Evolutionary conservation across 345 rosid genomes (phyloP), one percentile per base, ranked within the genome.

Genomic region (Ceriops decandra): DNA sequence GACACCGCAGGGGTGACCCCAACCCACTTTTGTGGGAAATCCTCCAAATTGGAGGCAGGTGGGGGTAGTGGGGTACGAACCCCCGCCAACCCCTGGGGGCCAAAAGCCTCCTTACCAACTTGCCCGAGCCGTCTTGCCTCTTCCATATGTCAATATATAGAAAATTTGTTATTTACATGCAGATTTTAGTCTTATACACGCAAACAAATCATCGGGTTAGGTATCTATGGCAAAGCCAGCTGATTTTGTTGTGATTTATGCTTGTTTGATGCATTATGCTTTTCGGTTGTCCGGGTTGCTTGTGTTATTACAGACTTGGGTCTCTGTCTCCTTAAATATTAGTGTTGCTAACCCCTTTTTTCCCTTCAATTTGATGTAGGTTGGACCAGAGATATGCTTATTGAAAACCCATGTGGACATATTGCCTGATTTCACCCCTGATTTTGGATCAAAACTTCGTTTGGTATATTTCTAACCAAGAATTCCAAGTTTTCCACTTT

Each of bases 321-420:
- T 56, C 59, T 56, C 17, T n/a, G 57, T 53, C 28, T 5, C 6
- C 3, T 24, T 56, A 21, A 21, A 4, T 24, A 9, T 24, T 54
- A 26, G 11, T 54, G 59, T 54, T 22, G 30, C 30, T 28, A 11
- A 28, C 20, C 47, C 19, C 17, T 11, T 2, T n/a, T 57, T 2
- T 19, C 58, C 32, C 47, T 42, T 30, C 33, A 20, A 15, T 31
- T 51, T 20, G 21, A 7, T 83, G 80, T 72, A 93, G 98, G 96
- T 91, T 78, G 98, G 98, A 81, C 90, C 91, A 7, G 98, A 91
- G 81, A 93, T 93, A 57, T 95, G 99, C 73, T 51, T 95, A 69
- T 72, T 91, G 87, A 95, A 95, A 81, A 91, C 99, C 31, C 99
- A 95, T 75, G 97, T 95, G 47, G 99, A 95, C 75, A 95, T 95